These are phyloP conservation scores for Fusarium buharicum DNA, from an alignment of 2,329 filamentous ascomycete species.

Conservation along the genomic window DNA sequence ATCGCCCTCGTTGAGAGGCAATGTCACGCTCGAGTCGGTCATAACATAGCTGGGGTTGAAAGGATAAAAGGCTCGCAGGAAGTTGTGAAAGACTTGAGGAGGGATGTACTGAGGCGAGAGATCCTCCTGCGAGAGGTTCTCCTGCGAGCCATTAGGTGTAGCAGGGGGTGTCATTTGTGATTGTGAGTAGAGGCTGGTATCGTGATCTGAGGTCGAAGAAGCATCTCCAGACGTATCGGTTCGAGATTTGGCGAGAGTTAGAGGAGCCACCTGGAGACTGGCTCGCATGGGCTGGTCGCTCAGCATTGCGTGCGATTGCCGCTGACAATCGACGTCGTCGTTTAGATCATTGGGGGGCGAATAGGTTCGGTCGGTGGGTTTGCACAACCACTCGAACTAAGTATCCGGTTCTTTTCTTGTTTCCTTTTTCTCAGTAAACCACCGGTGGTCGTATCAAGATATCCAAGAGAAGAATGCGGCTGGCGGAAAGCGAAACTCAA, in stretches of 20 bases:
- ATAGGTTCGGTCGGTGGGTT: constrained; percentile 28
- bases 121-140: constrained; percentile 57
- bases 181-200: constrained; percentile 57
- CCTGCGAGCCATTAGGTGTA: constrained; percentile 76
- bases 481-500: constrained; percentile 6
- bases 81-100: constrained; percentile 86
- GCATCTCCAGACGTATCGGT: constrained; percentile 46
- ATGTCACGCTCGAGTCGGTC: constrained; percentile 85
- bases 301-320: constrained; percentile 52
- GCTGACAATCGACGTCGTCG: constrained; percentile 36
- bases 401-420: constrained; percentile 25
- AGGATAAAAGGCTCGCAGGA: constrained; percentile 91
- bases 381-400: constrained; percentile 38
- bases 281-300: constrained; percentile 61
- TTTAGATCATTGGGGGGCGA: constrained; percentile 47
- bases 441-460: constrained; percentile 8
- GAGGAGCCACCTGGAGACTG: constrained; percentile 70
- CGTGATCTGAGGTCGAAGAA: constrained; percentile 46
- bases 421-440: constrained; percentile 6
- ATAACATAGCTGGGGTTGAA: constrained; percentile 84
- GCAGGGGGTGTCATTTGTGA: constrained; percentile 80
- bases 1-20: constrained; percentile 89
- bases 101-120: constrained; percentile 52
- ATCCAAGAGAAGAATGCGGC: constrained; percentile 38
- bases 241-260: constrained; percentile 61